Percentiles rank a stretch among this genome's conserved stretches.
These are phyloP conservation scores for Penicillium cinerascens DNA, from an alignment of 495 filamentous ascomycete genomes.

Conservation along the genomic window DNA sequence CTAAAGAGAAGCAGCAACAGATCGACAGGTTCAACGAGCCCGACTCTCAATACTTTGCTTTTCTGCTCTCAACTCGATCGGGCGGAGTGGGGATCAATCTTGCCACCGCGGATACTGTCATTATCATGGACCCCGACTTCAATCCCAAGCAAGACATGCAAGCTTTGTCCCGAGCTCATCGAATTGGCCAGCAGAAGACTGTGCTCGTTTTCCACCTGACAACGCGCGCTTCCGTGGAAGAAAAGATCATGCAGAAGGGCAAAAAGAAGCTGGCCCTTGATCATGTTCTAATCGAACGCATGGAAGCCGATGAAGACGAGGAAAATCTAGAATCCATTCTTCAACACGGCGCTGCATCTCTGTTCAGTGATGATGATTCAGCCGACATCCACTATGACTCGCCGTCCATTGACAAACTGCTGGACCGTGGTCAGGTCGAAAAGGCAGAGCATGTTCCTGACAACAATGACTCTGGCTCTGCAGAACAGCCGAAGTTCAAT, in stretches of 20 bases:
- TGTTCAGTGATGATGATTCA: conserved; percentile 72
- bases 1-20: conserved; percentile 83
- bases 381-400: conserved; percentile 72
- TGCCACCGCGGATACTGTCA: conserved; percentile 95
- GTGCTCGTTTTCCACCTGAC: conserved; percentile 93
- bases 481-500: conserved; percentile 59
- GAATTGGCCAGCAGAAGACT: conserved; percentile 93
- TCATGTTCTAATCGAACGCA: conserved; percentile 86
- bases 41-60: conserved; percentile 77
- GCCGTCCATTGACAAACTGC: conserved; percentile 75
- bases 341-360: conserved; percentile 77
- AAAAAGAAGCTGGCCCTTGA: conserved; percentile 93
- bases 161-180: conserved; percentile 87
- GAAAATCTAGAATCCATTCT: conserved; percentile 86
- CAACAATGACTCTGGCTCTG: conserved; percentile 56
- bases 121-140: conserved; percentile 97
- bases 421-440: conserved; percentile 81
- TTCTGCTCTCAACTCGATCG: conserved; percentile 88
- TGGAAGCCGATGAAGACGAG: conserved; percentile 74
- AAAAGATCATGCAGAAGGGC: conserved; percentile 94
- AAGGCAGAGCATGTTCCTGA: conserved; percentile 57
- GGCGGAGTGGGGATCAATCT: conserved; percentile 98
- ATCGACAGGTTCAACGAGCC: conserved; percentile 93
- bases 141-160: conserved; percentile 99
- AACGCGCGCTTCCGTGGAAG: conserved; percentile 83